Evolutionary conservation across 2,329 filamentous ascomycete genomes (phyloP).

Genomic region (Cordyceps cicadae): DNA sequence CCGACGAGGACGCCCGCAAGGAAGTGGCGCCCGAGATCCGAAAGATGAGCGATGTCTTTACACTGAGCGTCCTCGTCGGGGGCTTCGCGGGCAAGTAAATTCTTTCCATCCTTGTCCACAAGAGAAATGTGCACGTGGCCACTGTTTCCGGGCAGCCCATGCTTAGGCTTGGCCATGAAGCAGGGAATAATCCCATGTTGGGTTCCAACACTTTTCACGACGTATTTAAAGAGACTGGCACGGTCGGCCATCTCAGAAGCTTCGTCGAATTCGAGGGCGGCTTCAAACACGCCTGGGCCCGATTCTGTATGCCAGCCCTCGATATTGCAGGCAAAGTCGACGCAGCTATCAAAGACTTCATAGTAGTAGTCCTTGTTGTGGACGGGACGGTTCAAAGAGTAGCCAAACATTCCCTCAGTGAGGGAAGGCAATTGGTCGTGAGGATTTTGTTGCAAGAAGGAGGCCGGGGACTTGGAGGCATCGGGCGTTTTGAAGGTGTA

Average conservation of each 20-base stretch:
- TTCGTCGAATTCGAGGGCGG: constrained; percentile 84
- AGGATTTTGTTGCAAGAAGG: constrained; percentile 66
- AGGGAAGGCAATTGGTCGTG: constrained; percentile 66
- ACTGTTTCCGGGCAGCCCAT: constrained; percentile 86
- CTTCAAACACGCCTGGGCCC: constrained; percentile 90
- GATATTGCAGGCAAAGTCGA: constrained; percentile 68
- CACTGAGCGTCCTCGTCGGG: constrained; percentile 65
- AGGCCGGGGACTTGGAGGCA: constrained; percentile 56
- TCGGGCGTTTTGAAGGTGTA: constrained; percentile 74
- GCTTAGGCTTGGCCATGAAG: constrained; percentile 96
- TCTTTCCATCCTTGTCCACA: constrained; percentile 70
- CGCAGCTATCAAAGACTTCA: constrained; percentile 72
- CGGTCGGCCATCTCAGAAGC: constrained; percentile 85
- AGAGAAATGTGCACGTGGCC: constrained; percentile 94
- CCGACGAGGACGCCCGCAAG: constrained; percentile 83
- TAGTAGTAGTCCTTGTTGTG: constrained; percentile 94
- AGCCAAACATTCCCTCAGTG: constrained; percentile 94
- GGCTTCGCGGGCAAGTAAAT: constrained; percentile 68
- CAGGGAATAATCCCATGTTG: constrained; percentile 89
- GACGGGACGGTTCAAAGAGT: constrained; percentile 76
- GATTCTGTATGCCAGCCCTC: constrained; percentile 96
- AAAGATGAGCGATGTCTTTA: constrained; percentile 69
- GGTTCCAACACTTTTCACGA: constrained; percentile 79
- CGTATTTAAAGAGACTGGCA: constrained; percentile 88
- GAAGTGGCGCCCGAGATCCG: constrained; percentile 85